Base-by-base conservation (phyloP, 768 basidiomycete genomes). In the Boletus reticulatus region DNA sequence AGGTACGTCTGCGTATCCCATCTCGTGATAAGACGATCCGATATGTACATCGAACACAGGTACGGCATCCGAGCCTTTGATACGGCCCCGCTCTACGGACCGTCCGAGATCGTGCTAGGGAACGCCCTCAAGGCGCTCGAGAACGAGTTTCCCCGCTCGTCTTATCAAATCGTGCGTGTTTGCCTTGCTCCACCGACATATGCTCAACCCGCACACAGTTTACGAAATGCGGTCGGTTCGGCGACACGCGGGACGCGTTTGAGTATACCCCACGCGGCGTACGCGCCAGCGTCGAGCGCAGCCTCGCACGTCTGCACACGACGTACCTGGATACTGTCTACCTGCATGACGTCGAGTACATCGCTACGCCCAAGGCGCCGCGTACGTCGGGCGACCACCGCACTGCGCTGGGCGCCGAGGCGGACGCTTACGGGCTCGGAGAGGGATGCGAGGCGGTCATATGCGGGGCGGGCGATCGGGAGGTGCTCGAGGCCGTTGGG, bases 171-270 rank as follows among this genome's bases (percentile, higher is more conserved):
- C 69, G 90, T 91, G 62, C 49, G 57, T 64, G 5, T 1, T 0
- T 27, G 36, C 13, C 13, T 5, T 36, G 29, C 29, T 29, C 29
- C 8, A 29, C 27, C 9, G 27, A 29, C 9, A 29, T 29, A 5
- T 27, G 38, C 32, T 20, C 20, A 17, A 20, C 41, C 7, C 50
- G 37, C 41, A 36, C 9, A 13, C 16, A 93, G 90, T 86, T 92
- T 75, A 92, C 91, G 11, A 95, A 95, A 68, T 89, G 88, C 57
- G 93, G 93, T 22, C 81, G 92, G 36, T 90, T 87, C 65, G 90
- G 88, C 9, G 37, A 66, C 17, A 65, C 63, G 24, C 65, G 64
- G 17, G 71, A 74, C 2, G 74, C 78, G 42, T 94, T 94, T 61
- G 89, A 95, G 70, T 94, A 94, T 71, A 76, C 81, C 2, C 87